These are phyloP conservation scores for Septoria petroselini DNA, from an alignment of 2,329 filamentous ascomycete genomes.

Conservation along the genomic window DNA sequence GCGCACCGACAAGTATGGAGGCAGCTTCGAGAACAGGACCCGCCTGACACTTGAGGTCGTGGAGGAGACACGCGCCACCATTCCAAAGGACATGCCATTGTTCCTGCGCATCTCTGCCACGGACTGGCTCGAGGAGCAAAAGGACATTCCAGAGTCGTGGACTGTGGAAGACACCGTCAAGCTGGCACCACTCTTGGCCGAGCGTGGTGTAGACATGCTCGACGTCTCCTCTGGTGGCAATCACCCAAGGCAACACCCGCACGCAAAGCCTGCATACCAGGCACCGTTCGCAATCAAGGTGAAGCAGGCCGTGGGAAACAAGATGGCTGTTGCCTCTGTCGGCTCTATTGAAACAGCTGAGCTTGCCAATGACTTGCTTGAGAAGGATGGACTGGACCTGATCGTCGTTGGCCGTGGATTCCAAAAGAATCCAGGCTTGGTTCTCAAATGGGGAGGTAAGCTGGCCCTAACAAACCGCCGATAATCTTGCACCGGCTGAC, in stretches of 20 bases:
- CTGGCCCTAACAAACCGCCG: too few relatives aligned
- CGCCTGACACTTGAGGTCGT: slow-evolving; percentile 65
- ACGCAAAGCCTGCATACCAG: slow-evolving; percentile 66
- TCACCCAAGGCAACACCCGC: slow-evolving; percentile 55
- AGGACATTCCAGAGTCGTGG: slow-evolving; percentile 60
- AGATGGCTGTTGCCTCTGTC: slow-evolving; percentile 69
- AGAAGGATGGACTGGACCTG: slow-evolving; percentile 58
- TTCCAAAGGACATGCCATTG: slow-evolving; percentile 67
- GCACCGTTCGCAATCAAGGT: slow-evolving; percentile 68
- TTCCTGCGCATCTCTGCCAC: slow-evolving; percentile 71
- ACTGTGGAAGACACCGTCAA: slow-evolving; percentile 60
- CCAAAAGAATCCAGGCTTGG: slow-evolving; percentile 57
- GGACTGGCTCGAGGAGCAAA: slow-evolving; percentile 67
- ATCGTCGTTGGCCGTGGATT: slow-evolving; percentile 72
- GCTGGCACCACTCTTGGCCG: slow-evolving; percentile 65
- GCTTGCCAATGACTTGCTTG: slow-evolving; percentile 61
- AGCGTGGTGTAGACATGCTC: slow-evolving; percentile 73
- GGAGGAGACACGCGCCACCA: slow-evolving; percentile 58
- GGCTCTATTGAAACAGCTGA: slow-evolving; percentile 69
- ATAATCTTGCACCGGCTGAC: too few relatives aligned
- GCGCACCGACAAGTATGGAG: slow-evolving; percentile 66
- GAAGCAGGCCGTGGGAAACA: slow-evolving; percentile 69
- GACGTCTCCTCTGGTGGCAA: slow-evolving; percentile 79
- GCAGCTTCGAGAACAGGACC: slow-evolving; percentile 65
- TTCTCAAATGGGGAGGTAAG: slow-evolving; percentile 65